Conservation (phyloP, 2,329 filamentous ascomycete genomes). For the Akanthomyces uredinophilus region DNA sequence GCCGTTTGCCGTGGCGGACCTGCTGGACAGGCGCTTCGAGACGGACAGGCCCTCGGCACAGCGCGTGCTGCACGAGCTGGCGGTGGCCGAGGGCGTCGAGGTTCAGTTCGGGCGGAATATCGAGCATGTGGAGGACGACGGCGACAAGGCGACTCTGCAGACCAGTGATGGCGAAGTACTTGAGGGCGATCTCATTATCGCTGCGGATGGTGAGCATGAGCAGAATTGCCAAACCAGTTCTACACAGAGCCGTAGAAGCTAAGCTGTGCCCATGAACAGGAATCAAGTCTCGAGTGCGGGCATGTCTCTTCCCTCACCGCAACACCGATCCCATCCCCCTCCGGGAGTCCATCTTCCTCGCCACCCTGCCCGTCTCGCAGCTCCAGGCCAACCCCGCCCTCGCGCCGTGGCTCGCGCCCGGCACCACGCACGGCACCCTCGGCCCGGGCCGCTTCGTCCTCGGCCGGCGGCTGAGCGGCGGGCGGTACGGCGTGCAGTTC, state of each 20-base stretch:
- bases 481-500: constrained; percentile 6
- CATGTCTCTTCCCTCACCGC: constrained; percentile 1
- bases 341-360: constrained; percentile 12
- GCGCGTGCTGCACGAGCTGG: constrained; percentile 2
- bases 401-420: not conserved
- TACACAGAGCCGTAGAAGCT: too few relatives aligned
- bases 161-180: not conserved
- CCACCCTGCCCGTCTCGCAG: not conserved
- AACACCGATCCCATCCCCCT: constrained; percentile 9
- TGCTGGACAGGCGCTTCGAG: constrained; percentile 15
- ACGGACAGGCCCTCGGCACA: constrained; percentile 13
- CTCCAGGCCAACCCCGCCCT: not conserved
- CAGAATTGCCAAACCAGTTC: not conserved
- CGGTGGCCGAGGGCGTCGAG: not conserved
- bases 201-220: constrained; percentile 3
- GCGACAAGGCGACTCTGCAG: not conserved
- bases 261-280: not conserved
- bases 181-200: constrained; percentile 3
- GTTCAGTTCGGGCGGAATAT: not conserved
- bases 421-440: constrained; percentile 12
- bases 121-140: not conserved
- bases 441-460: constrained; percentile 13
- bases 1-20: not conserved
- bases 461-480: not conserved
- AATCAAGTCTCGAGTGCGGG: constrained; percentile 10